Percentiles rank a stretch among this genome's conserved stretches.
phyloP scores from a whole-genome alignment of 192 early-diverging fungal species.

The Coemansia sp. region DNA sequence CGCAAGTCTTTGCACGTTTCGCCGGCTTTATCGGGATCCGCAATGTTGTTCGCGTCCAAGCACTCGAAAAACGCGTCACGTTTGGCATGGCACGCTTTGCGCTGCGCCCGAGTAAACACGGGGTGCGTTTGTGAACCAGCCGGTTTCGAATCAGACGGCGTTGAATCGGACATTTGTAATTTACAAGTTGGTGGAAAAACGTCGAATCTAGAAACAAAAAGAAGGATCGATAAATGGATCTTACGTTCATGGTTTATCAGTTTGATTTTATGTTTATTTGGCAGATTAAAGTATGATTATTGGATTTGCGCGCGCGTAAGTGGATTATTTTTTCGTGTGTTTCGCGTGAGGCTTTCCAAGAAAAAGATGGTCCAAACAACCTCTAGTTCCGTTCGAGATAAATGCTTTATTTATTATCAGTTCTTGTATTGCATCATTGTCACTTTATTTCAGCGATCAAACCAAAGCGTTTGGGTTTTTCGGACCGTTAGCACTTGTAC shows the following conservation, averaged over 20 bases:
- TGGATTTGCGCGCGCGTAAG: background rate
- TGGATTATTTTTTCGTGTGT: background rate
- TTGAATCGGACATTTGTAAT: background rate
- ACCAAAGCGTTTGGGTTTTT: too few relatives aligned
- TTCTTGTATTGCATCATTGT: too few relatives aligned
- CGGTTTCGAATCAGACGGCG: background rate
- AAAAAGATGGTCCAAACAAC: background rate
- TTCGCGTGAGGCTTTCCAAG: background rate
- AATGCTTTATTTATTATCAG: too few relatives aligned
- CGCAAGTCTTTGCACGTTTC: conserved; percentile 41
- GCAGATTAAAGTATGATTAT: too few relatives aligned
- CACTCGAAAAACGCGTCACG: conserved; percentile 82
- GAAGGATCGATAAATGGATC: too few relatives aligned
- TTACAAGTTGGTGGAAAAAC: too few relatives aligned
- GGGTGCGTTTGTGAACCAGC: conserved; percentile 10
- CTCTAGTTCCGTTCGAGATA: too few relatives aligned
- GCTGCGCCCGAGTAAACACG: conserved; percentile 60
- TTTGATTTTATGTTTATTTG: too few relatives aligned
- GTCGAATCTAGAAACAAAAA: too few relatives aligned
- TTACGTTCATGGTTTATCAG: too few relatives aligned
- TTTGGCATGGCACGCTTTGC: conserved; percentile 73
- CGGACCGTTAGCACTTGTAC: too few relatives aligned
- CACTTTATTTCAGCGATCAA: too few relatives aligned
- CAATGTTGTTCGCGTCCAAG: conserved; percentile 64
- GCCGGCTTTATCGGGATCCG: conserved; percentile 55